Evolutionary conservation across 2,329 filamentous ascomycete species (phyloP).

Genomic region (Pseudocercospora pini-densiflorae): DNA sequence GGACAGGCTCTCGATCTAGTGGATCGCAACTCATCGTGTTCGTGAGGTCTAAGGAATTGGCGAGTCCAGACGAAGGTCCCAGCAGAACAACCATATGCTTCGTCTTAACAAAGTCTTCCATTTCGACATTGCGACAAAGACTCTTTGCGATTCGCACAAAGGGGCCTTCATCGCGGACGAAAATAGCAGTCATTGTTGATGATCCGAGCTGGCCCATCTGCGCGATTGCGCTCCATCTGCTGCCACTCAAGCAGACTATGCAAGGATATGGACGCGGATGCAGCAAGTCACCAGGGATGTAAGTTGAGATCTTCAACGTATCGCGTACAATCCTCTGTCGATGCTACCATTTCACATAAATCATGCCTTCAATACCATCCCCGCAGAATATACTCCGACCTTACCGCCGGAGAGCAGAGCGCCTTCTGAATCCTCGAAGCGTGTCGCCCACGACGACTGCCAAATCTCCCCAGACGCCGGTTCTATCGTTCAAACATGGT

Average conservation of each 20-base stretch:
- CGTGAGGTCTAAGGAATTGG: too few relatives aligned
- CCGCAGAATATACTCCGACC: background rate
- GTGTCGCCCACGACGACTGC: background rate
- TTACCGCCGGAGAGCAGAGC: background rate
- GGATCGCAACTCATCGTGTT: background rate
- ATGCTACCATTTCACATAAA: slow-evolving; percentile 2
- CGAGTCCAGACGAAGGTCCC: too few relatives aligned
- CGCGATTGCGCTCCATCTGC: too few relatives aligned
- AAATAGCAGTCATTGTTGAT: too few relatives aligned
- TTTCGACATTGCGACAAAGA: too few relatives aligned
- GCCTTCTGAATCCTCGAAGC: too few relatives aligned
- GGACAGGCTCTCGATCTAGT: background rate
- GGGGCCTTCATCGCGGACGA: too few relatives aligned
- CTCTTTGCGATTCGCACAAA: too few relatives aligned
- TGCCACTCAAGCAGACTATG: too few relatives aligned
- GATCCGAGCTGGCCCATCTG: too few relatives aligned
- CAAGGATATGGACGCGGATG: too few relatives aligned
- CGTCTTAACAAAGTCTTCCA: background rate
- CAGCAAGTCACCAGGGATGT: too few relatives aligned
- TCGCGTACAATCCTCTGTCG: background rate
- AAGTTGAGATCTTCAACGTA: background rate
- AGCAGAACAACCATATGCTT: background rate
- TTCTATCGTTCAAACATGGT: slow-evolving; percentile 44
- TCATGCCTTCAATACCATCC: background rate
- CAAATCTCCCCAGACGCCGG: background rate